Evolutionary conservation across 176 grass and related monocot species (phyloP).

Genomic region (Chloris gayana): DNA sequence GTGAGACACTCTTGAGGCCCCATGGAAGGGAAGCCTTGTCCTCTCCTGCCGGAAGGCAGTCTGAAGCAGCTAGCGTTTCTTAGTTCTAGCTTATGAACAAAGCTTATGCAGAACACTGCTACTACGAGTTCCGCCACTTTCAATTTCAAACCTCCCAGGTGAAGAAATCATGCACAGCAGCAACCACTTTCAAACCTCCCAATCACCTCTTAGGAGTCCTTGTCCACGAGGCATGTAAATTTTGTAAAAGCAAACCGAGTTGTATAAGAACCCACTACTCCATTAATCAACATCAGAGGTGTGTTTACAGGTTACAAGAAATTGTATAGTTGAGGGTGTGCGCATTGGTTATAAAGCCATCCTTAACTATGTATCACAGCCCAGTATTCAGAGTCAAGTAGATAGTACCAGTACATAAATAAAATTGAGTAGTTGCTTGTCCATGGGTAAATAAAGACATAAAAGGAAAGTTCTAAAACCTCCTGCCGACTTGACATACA

Average conservation of each 20-base stretch:
- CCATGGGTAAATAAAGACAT: not conserved
- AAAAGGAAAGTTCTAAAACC: not conserved
- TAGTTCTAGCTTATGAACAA: not conserved
- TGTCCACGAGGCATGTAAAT: not conserved
- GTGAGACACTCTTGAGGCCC: conserved; percentile 55
- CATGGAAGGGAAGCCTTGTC: conserved; percentile 68
- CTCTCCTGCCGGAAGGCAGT: conserved; percentile 21
- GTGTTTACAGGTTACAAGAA: too few species aligned
- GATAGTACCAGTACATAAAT: not conserved
- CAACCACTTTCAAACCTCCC: too few species aligned
- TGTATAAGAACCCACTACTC: not conserved
- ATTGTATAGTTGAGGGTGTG: too few species aligned
- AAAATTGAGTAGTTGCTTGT: not conserved
- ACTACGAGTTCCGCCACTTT: too few species aligned
- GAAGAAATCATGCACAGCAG: too few species aligned
- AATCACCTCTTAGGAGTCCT: not conserved
- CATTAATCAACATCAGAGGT: not conserved
- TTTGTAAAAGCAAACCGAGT: not conserved
- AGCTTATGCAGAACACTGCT: not conserved
- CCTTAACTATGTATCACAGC: not conserved
- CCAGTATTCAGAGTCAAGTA: not conserved
- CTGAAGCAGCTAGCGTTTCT: conserved; percentile 38
- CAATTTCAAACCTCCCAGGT: too few species aligned
- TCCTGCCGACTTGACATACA: not conserved
- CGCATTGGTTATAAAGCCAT: too few species aligned